Evolutionary conservation across 1,284 basidiomycete species (phyloP).

Genomic region (Stygiomarasmius scandens): DNA sequence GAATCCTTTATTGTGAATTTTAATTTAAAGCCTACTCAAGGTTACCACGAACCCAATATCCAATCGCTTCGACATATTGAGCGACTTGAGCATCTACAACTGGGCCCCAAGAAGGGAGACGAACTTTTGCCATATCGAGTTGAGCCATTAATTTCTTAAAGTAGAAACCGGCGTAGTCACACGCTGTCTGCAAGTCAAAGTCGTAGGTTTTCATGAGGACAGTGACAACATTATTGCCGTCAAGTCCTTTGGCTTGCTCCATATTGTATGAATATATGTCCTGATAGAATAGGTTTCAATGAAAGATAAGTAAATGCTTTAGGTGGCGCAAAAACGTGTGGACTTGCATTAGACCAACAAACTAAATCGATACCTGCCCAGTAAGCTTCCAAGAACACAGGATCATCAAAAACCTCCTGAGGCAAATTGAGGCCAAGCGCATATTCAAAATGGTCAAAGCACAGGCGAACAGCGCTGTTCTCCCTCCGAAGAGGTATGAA

Average conservation of each 20-base stretch:
- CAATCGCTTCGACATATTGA: slow-evolving; percentile 47
- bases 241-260: slow-evolving; percentile 67
- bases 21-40: too few species aligned
- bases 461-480: slow-evolving; percentile 43
- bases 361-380: slow-evolving; percentile 48
- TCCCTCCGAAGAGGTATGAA: slow-evolving; percentile 46
- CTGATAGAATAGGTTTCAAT: slow-evolving; percentile 38
- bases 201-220: slow-evolving; percentile 61
- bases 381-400: slow-evolving; percentile 41
- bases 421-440: slow-evolving; percentile 46
- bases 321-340: neutral
- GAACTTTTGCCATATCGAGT: slow-evolving; percentile 46
- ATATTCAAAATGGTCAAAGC: slow-evolving; percentile 48
- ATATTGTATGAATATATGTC: slow-evolving; percentile 74
- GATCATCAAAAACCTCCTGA: slow-evolving; percentile 32
- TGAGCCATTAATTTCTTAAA: slow-evolving; percentile 51
- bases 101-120: slow-evolving; percentile 50
- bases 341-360: slow-evolving; percentile 46
- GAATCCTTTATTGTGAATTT: too few species aligned
- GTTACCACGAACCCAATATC: slow-evolving; percentile 51
- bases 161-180: slow-evolving; percentile 55
- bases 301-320: neutral
- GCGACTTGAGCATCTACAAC: slow-evolving; percentile 50
- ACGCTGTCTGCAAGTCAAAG: slow-evolving; percentile 55
- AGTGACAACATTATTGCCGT: slow-evolving; percentile 66